Evolutionary conservation across 2,329 filamentous ascomycete genomes (phyloP).

Genomic region (Penicillium sp.): DNA sequence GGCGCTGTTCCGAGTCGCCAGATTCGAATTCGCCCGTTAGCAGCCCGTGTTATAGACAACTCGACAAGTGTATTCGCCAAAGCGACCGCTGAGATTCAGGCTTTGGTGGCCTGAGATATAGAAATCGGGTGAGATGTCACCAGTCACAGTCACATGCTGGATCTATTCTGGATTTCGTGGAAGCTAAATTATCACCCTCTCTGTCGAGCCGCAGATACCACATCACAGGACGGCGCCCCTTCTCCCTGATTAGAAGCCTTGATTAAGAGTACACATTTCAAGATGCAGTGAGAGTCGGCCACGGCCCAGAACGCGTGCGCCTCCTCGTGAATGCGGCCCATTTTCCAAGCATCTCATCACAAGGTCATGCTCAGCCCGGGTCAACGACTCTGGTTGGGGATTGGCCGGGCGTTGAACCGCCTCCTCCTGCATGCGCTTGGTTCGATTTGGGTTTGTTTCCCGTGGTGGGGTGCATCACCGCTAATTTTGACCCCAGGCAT

Average conservation of each 20-base stretch:
- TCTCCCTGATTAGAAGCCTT: conserved; percentile 4
- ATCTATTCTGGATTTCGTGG: neutral
- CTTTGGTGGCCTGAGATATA: neutral
- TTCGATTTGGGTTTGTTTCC: too few species aligned
- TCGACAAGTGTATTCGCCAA: neutral
- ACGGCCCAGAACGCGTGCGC: too few species aligned
- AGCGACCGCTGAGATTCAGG: neutral
- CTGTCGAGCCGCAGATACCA: conserved; percentile 6
- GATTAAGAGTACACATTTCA: conserved; percentile 6
- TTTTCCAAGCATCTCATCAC: neutral
- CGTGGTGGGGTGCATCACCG: too few species aligned
- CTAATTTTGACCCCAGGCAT: too few species aligned
- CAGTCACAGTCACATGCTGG: neutral
- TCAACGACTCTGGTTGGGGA: too few species aligned
- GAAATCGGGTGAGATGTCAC: neutral
- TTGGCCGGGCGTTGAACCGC: too few species aligned
- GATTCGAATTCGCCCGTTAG: conserved; percentile 3
- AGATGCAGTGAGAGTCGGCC: too few species aligned
- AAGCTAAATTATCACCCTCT: neutral
- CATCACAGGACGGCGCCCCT: conserved; percentile 6
- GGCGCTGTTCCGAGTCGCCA: conserved; percentile 4
- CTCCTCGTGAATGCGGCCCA: neutral
- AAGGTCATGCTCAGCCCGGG: too few species aligned
- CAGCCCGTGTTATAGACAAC: neutral
- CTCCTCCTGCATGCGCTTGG: too few species aligned